Conservation (phyloP, 2,329 filamentous ascomycete genomes). For the Microcera coccophila region DNA sequence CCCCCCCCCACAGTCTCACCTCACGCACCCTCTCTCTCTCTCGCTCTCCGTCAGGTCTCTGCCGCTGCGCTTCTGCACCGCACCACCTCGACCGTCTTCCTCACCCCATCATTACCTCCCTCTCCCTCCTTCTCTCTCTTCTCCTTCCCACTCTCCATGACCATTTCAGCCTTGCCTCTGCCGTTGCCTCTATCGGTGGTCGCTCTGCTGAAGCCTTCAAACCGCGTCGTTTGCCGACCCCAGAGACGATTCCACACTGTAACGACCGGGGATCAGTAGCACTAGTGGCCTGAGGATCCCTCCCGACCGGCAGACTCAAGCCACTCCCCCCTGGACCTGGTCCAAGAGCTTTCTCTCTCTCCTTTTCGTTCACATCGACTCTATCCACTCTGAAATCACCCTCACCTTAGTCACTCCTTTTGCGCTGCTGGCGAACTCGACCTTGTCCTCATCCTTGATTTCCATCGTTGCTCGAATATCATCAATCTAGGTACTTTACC, state of each 20-base stretch:
- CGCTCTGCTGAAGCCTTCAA: neutral
- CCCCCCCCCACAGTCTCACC: slow-evolving; percentile 13
- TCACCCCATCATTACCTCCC: slow-evolving; percentile 19
- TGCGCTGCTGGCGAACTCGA: slow-evolving; percentile 22
- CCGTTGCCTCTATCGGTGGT: slow-evolving; percentile 1
- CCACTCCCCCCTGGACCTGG: slow-evolving; percentile 25
- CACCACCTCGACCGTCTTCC: slow-evolving; percentile 12
- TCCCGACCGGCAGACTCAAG: slow-evolving; percentile 35
- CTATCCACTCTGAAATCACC: slow-evolving; percentile 37
- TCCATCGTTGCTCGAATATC: slow-evolving; percentile 17
- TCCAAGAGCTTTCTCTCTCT: slow-evolving; percentile 29
- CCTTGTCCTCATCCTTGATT: slow-evolving; percentile 17
- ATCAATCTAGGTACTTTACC: too few relatives aligned
- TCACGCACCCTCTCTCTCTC: too few relatives aligned
- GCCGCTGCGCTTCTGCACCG: neutral
- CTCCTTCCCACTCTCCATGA: slow-evolving; percentile 11
- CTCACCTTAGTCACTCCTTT: slow-evolving; percentile 42
- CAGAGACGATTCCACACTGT: neutral
- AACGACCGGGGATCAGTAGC: slow-evolving; percentile 21
- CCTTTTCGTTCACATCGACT: slow-evolving; percentile 38
- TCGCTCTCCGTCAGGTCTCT: too few relatives aligned
- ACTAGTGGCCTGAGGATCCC: slow-evolving; percentile 32
- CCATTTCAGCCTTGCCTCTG: slow-evolving; percentile 6
- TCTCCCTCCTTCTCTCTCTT: slow-evolving; percentile 16
- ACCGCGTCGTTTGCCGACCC: neutral